Evolutionary conservation across 495 filamentous ascomycete species (phyloP).

Genomic region (Penicillium goetzii): DNA sequence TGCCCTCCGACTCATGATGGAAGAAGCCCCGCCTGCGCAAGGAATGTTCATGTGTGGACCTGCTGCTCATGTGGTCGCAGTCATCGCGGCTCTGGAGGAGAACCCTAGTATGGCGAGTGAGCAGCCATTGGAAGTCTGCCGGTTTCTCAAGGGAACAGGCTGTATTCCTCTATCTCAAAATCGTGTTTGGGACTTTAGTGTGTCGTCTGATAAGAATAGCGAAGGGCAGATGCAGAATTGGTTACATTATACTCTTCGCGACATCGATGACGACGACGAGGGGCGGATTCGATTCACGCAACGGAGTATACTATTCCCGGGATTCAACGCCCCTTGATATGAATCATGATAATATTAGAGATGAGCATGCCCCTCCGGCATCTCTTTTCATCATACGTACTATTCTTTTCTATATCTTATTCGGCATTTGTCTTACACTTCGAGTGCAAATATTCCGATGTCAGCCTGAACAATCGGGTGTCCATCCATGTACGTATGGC

Average conservation of each 20-base stretch:
- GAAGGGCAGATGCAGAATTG: constrained; percentile 14
- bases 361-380: neutral
- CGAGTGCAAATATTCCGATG: neutral
- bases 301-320: constrained; percentile 13
- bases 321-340: neutral
- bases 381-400: neutral
- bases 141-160: constrained; percentile 9
- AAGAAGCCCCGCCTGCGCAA: constrained; percentile 31
- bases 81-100: constrained; percentile 23
- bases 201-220: constrained; percentile 17
- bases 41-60: constrained; percentile 31
- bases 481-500: constrained; percentile 8
- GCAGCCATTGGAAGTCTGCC: neutral
- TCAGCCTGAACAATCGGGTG: neutral
- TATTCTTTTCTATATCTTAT: too few relatives aligned
- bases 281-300: constrained; percentile 15
- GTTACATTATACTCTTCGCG: constrained; percentile 17
- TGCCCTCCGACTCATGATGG: constrained; percentile 42
- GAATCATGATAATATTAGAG: neutral
- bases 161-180: constrained; percentile 12
- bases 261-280: constrained; percentile 12
- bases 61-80: constrained; percentile 21
- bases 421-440: too few relatives aligned
- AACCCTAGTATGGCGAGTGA: constrained; percentile 7
- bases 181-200: constrained; percentile 22